Conservation (phyloP, 1,284 basidiomycete species). For the Cerioporus squamosus region DNA sequence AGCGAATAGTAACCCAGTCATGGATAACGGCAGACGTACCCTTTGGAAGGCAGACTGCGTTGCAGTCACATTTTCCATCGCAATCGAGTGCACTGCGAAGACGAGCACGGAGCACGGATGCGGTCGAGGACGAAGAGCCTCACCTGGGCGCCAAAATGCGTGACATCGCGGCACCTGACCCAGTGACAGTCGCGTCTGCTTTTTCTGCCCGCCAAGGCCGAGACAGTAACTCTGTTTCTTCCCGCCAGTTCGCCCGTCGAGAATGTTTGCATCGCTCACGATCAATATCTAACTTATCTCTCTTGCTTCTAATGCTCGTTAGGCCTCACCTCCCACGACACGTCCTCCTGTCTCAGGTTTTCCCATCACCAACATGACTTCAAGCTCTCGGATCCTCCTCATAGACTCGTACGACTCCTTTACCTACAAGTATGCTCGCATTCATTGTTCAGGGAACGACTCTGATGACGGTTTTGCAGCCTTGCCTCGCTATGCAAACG, state of each 20-base stretch:
- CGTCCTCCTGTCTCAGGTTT: neutral
- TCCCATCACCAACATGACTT: slow-evolving; percentile 14
- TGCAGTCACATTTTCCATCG: slow-evolving; percentile 7
- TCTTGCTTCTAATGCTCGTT: neutral
- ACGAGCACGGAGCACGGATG: no score
- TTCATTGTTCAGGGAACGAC: neutral
- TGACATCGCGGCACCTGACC: neutral
- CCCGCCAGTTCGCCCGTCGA: neutral
- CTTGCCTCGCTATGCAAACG: slow-evolving; percentile 66
- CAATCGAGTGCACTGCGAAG: no score
- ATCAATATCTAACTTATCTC: slow-evolving; percentile 2
- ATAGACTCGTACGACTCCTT: slow-evolving; percentile 89
- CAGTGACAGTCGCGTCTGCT: slow-evolving; percentile 10
- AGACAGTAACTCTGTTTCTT: neutral
- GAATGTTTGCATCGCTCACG: neutral
- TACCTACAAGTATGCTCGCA: slow-evolving; percentile 73
- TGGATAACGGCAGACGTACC: slow-evolving; percentile 26
- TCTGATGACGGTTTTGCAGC: slow-evolving; percentile 39
- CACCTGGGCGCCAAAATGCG: neutral
- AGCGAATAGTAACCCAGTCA: neutral
- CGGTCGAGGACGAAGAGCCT: neutral
- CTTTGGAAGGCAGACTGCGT: slow-evolving; percentile 38
- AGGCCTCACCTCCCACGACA: neutral
- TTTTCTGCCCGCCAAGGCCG: neutral
- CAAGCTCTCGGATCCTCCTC: slow-evolving; percentile 54